Conservation (phyloP, 371 early-diverging fungal species). For the Syncephalastrum contaminatum region DNA sequence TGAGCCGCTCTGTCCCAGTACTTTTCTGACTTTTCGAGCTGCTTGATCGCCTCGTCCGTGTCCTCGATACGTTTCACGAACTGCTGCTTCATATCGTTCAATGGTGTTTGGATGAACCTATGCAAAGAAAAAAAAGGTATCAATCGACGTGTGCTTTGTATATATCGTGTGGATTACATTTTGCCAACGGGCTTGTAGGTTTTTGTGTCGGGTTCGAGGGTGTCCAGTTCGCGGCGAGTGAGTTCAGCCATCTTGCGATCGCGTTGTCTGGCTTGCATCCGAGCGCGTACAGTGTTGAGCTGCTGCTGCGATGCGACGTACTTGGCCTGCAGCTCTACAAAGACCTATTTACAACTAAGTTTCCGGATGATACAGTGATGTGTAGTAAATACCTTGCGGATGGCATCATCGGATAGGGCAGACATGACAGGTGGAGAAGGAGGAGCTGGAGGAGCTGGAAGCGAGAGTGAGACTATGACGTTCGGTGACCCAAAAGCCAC, state of each 20-base stretch:
- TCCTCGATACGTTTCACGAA: conserved; percentile 46
- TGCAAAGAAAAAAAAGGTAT: background rate
- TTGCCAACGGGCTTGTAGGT: conserved; percentile 79
- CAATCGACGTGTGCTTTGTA: background rate
- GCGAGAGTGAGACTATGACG: background rate
- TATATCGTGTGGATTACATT: conserved; percentile 47
- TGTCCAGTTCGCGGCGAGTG: conserved; percentile 69
- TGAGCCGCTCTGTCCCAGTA: conserved; percentile 67
- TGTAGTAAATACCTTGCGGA: conserved; percentile 32
- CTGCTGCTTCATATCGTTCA: conserved; percentile 53
- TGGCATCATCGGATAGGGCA: conserved; percentile 45
- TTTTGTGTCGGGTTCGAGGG: conserved; percentile 53
- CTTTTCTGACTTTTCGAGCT: conserved; percentile 73
- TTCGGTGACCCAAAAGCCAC: no score
- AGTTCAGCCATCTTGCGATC: conserved; percentile 73
- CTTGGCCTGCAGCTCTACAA: conserved; percentile 63
- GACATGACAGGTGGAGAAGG: conserved; percentile 26
- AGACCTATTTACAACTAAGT: conserved; percentile 36
- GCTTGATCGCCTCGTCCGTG: conserved; percentile 55
- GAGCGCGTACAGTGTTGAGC: conserved; percentile 64
- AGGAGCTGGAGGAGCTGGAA: background rate
- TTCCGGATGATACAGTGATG: background rate
- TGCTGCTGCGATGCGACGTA: conserved; percentile 65
- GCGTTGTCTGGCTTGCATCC: conserved; percentile 66
- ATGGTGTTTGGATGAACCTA: conserved; percentile 68